Base-by-base conservation (phyloP, 2,329 filamentous ascomycete species). In the Phoma sp. region DNA sequence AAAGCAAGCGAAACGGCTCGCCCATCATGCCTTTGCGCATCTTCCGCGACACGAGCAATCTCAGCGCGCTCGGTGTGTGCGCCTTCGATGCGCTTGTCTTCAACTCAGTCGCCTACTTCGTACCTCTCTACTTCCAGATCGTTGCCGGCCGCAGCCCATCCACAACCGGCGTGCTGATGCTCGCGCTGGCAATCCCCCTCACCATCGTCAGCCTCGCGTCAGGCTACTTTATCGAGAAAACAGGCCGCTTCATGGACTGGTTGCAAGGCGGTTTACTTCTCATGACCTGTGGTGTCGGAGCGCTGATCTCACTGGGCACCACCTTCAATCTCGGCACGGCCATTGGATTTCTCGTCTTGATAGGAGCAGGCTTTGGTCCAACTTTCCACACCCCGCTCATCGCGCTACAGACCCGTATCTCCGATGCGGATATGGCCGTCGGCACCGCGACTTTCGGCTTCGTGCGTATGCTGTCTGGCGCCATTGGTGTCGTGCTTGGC, bases 61-160 rank as follows among this genome's bases (percentile, higher is more conserved):
- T 85, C 10, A 85, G 85, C 1, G 78, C 81, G 3, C 78, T 89
- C 8, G 69, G 76, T 1, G 78, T 83, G 1, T 76, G 75, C 15
- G 81, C 80, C 55, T 74, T 74, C 19, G 80, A 84, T 60, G 77
- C 77, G 5, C 77, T 86, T 65, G 82, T 85, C 31, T 89, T 88
- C 71, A 87, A 89, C 51, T 86, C 82, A 0, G 80, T 82, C 1
- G 84, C 85, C 33, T 92, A 90, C 72, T 92, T 89, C 63, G 76
- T 92, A 1, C 90, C 90, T 0, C 79, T 92, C 0, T 92, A 89
- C 74, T 90, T 91, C 56, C 90, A 93, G 70, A 82, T 86, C 10
- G 87, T 88, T 0, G 81, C 87, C 2, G 80, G 80, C n/a, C 82
- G 82, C 1, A 81, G 80, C 0, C 85, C 88, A 0, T 77, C 88